Base-by-base conservation (phyloP, 192 early-diverging fungal genomes). In the Podila minutissima region DNA sequence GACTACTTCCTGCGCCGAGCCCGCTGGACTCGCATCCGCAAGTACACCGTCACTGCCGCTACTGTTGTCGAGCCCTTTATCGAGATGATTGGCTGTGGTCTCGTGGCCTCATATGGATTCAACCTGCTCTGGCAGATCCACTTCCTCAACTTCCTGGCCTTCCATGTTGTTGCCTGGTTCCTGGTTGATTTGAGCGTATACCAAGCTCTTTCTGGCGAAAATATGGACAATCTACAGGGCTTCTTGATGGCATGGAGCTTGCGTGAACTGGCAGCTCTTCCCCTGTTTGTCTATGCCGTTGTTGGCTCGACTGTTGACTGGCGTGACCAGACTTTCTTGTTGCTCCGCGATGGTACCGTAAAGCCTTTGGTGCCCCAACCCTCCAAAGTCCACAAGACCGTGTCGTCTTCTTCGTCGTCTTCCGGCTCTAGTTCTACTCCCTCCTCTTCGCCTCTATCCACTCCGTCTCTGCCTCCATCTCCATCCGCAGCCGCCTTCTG, bases 51-150 rank as follows among this genome's bases (percentile, higher is more conserved):
- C 10, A 91, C 95, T 0, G 86, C 85, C 35, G 97, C 97, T 0
- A 99, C 98, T 15, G 69, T 97, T 7, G 76, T 92, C 4, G 98
- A 99, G 86, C 98, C 98, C n/a, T 88, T 97, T 50, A 95, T 94
- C 11, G 96, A 98, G 76, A 96, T 94, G 24, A 84, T 98, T 31
- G 59, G 97, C 20, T 90, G 92, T 74, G 94, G 94, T 19, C 48
- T 91, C 4, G 82, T 94, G 41, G 92, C 91, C 8, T 88, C 93
- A 8, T 94, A 90, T 75, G 93, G 91, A 8, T 88, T 91, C 59
- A 74, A 83, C 55, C 46, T 84, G 35, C 76, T 95, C 51, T 90
- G 86, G 77, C 84, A 82, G 31, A 87, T 86, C 46, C 79, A 84
- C 38, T 61, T 74, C 19, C 53, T 70, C 70, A 72, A 77, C 66